Evolutionary conservation across 2,329 filamentous ascomycete genomes (phyloP).

Genomic region (Fusarium xyrophilum): DNA sequence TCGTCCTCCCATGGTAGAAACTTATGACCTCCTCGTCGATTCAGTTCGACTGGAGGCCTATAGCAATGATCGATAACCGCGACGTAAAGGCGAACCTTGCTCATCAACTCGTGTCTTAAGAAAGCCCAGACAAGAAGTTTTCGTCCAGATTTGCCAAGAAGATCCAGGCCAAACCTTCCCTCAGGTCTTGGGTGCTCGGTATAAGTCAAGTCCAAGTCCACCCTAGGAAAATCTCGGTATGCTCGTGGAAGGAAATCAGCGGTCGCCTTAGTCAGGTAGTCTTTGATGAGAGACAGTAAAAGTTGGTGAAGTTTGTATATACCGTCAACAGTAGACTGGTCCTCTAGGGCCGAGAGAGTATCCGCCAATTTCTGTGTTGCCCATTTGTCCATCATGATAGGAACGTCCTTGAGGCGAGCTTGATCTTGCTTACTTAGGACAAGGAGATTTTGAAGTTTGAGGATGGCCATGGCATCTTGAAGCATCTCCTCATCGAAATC

Average conservation of each 20-base stretch:
- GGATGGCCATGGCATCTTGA: slow-evolving; percentile 7
- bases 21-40: neutral
- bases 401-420: neutral
- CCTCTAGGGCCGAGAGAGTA: neutral
- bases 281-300: neutral
- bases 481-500: slow-evolving; percentile 2
- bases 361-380: neutral
- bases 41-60: neutral
- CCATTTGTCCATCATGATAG: neutral
- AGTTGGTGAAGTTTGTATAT: neutral
- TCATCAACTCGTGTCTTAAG: slow-evolving; percentile 1
- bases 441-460: neutral
- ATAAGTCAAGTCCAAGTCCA: neutral
- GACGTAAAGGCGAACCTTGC: neutral
- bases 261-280: slow-evolving; percentile 9
- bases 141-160: neutral
- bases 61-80: neutral
- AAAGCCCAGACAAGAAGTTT: slow-evolving; percentile 2
- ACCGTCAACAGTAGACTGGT: neutral
- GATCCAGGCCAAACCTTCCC: neutral
- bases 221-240: neutral
- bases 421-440: no score
- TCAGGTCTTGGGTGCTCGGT: neutral
- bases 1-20: neutral
- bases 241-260: neutral